Evolutionary conservation across 805 yeast genomes (phyloP), one percentile per base, ranked within the genome.

Genomic region (Teunomyces stri): DNA sequence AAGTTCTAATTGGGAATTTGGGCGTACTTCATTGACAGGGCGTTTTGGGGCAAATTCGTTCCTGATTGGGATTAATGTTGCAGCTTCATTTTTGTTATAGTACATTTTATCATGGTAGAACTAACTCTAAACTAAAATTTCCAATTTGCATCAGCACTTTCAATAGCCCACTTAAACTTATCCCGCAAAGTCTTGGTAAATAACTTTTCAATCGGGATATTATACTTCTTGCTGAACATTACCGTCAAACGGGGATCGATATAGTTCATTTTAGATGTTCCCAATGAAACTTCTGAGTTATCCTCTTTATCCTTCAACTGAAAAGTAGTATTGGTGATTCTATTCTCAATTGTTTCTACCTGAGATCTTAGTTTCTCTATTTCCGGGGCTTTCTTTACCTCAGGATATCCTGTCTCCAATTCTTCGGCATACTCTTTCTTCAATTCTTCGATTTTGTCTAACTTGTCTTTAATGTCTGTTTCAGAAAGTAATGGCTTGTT

Each of bases 161-260:
- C 96, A 45, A 92, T 85, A 27, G 98, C 98, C 98, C 98, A 92
- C 41, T 81, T 84, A 70, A 92, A 92, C 70, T 92, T 92, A 37
- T 91, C 97, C 51, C 97, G 74, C 46, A 92, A 72, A 0, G 98
- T 88, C 69, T 90, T 91, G 10, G 97, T 86, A 57, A 92, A 90
- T 36, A 92, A 74, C 66, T 88, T 91, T 66, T 92, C 97, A 46
- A 92, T 85, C 6, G 98, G 98, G 16, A 92, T 97, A 46, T 81
- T 75, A 62, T 72, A 89, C 66, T 83, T 87, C 66, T 90, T 91
- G 44, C 96, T 80, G 61, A 90, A 92, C 78, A 87, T 82, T 20
- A 89, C 97, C 0, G 96, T 83, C 56, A 92, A 72, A 54, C 98
- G 77, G 21, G 98, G 98, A 66, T 92, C 98, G 50, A 92, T 92